phyloP scores from a whole-genome alignment of 306 rosid genomes.

The Quercus alba region DNA sequence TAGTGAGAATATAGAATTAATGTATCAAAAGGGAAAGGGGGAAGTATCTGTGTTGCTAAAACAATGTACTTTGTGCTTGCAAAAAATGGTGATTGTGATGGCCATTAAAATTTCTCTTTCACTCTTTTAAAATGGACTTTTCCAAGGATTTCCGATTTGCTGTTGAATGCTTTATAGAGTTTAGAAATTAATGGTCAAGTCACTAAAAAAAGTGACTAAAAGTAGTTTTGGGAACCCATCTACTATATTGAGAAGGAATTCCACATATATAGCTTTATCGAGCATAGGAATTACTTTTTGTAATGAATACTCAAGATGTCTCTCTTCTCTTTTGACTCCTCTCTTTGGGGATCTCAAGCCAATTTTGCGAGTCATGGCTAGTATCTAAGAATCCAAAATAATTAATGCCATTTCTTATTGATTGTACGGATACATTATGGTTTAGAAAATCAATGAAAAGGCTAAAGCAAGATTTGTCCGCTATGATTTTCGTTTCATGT shows the following conservation, averaged over 20 bases:
- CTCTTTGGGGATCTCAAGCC: slow-evolving; percentile 20
- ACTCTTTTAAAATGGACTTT: slow-evolving; percentile 36
- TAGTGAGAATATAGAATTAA: too few relatives aligned
- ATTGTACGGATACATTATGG: slow-evolving; percentile 15
- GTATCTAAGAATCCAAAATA: slow-evolving; percentile 11
- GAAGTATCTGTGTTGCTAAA: not conserved
- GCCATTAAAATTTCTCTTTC: slow-evolving; percentile 40
- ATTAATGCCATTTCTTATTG: slow-evolving; percentile 26
- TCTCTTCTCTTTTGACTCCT: slow-evolving; percentile 66
- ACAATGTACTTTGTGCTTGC: slow-evolving; percentile 13
- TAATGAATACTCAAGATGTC: slow-evolving; percentile 56
- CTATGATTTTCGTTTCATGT: not conserved
- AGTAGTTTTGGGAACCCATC: slow-evolving; percentile 26
- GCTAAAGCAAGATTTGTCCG: not conserved
- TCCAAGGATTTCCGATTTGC: slow-evolving; percentile 26
- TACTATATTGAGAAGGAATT: slow-evolving; percentile 24
- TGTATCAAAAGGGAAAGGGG: not conserved
- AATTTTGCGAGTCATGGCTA: slow-evolving; percentile 2
- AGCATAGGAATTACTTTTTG: slow-evolving; percentile 40
- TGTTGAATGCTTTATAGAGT: slow-evolving; percentile 35
- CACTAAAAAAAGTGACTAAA: slow-evolving; percentile 17
- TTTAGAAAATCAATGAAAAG: slow-evolving; percentile 27
- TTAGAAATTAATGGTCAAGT: slow-evolving; percentile 29
- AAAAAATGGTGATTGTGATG: slow-evolving; percentile 30
- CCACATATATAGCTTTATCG: slow-evolving; percentile 47